A percentile compares a stretch with the other conserved stretches of the same genome.
These are phyloP conservation scores for Terana coerulea DNA, from an alignment of 768 basidiomycete species.

Conservation along the genomic window DNA sequence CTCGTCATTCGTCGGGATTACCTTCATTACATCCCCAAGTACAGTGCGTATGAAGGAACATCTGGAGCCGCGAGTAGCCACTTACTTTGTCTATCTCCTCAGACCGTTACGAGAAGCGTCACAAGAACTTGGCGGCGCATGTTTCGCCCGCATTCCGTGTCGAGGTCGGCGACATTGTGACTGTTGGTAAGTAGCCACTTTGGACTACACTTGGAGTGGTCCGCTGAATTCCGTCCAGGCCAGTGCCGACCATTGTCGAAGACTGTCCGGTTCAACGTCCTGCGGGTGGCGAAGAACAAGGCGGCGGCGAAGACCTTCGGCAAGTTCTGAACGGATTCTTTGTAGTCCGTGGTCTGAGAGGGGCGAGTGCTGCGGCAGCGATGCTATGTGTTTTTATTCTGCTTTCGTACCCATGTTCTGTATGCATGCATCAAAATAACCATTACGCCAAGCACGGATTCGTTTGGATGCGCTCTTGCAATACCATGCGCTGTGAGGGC, in stretches of 20 bases:
- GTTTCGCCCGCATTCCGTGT: conserved; percentile 99
- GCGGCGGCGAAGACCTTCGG: conserved; percentile 86
- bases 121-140: conserved; percentile 98
- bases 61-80: too few relatives aligned
- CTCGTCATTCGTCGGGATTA: conserved; percentile 94
- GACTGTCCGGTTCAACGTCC: conserved; percentile 98
- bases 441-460: conserved; percentile 11
- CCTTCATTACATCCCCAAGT: conserved; percentile 97
- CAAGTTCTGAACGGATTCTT: conserved; percentile 67
- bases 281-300: conserved; percentile 94
- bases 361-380: conserved; percentile 8
- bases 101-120: conserved; percentile 98
- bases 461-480: background rate
- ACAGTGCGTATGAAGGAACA: conserved; percentile 58
- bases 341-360: conserved; percentile 4
- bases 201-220: background rate
- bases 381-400: conserved; percentile 28
- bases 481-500: background rate
- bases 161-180: conserved; percentile 89
- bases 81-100: background rate
- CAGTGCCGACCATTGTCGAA: conserved; percentile 99
- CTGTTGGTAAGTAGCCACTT: conserved; percentile 68
- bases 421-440: conserved; percentile 29
- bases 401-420: conserved; percentile 28
- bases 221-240: conserved; percentile 40